phyloP scores from a whole-genome alignment of 768 basidiomycete genomes.

The Amanita polypyramis region DNA sequence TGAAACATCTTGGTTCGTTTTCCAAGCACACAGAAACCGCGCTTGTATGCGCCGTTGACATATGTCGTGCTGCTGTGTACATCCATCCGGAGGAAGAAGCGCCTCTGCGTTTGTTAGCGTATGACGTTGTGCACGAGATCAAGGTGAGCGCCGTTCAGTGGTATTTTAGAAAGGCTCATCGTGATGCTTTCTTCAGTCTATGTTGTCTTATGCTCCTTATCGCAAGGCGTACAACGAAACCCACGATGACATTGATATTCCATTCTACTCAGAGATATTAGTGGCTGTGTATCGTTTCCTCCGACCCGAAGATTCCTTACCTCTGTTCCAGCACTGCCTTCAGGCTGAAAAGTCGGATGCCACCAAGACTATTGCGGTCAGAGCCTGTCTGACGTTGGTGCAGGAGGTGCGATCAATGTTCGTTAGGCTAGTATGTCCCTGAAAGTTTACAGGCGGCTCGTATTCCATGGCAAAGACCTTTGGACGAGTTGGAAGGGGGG shows the following conservation, averaged over 20 bases:
- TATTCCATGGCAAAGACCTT: constrained; percentile 45
- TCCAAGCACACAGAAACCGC: constrained; percentile 59
- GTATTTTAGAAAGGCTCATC: not conserved
- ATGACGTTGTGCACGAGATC: constrained; percentile 71
- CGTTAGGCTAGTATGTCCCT: not conserved
- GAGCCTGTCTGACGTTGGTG: constrained; percentile 58
- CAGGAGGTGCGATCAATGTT: constrained; percentile 42
- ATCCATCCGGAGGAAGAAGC: constrained; percentile 41
- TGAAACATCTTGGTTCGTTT: constrained; percentile 42
- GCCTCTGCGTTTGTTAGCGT: constrained; percentile 53
- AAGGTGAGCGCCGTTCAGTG: constrained; percentile 35
- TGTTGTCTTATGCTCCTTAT: constrained; percentile 22
- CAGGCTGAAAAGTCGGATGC: constrained; percentile 74
- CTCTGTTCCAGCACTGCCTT: constrained; percentile 53
- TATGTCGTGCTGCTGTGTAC: constrained; percentile 62
- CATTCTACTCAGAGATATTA: constrained; percentile 64
- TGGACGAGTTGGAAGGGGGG: constrained; percentile 35
- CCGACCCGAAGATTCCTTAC: constrained; percentile 47
- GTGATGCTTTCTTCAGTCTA: constrained; percentile 13
- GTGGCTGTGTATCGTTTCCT: constrained; percentile 65
- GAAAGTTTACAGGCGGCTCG: constrained; percentile 29
- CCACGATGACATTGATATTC: constrained; percentile 64
- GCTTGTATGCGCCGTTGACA: constrained; percentile 64
- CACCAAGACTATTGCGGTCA: constrained; percentile 68
- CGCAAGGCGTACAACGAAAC: constrained; percentile 66